Evolutionary conservation across 345 rosid species (phyloP).

Genomic region (Eutrema heterophyllum): DNA sequence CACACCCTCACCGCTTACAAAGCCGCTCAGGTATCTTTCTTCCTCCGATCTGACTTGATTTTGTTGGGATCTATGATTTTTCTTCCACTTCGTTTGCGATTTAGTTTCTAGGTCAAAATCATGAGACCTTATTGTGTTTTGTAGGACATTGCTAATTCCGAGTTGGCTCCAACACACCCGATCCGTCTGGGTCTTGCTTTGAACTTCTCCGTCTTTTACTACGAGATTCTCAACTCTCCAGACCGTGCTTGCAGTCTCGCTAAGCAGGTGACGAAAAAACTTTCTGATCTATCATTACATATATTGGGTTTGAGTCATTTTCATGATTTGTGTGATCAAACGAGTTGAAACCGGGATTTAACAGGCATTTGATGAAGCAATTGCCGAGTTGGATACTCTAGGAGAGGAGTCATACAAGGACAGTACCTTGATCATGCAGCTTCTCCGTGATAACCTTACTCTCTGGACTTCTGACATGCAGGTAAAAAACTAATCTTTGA

Average conservation of each 20-base stretch:
- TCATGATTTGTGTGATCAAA: not conserved
- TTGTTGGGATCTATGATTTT: not conserved
- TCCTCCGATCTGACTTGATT: not conserved
- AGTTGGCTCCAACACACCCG: slow-evolving; percentile 84
- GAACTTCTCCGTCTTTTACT: slow-evolving; percentile 86
- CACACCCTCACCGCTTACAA: slow-evolving; percentile 85
- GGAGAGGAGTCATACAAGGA: slow-evolving; percentile 98
- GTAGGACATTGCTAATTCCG: slow-evolving; percentile 88
- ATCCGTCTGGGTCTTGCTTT: slow-evolving; percentile 85
- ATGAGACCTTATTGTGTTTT: not conserved
- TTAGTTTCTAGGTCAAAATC: slow-evolving; percentile 7
- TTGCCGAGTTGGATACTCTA: slow-evolving; percentile 88
- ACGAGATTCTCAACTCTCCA: slow-evolving; percentile 87
- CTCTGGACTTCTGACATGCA: slow-evolving; percentile 97
- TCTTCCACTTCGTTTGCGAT: too few relatives aligned
- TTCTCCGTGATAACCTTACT: slow-evolving; percentile 92
- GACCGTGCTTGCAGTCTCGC: slow-evolving; percentile 94
- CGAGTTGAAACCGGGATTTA: not conserved
- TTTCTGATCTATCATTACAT: not conserved
- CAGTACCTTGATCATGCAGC: slow-evolving; percentile 96
- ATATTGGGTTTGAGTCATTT: not conserved
- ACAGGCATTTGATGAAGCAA: slow-evolving; percentile 92
- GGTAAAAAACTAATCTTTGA: slow-evolving; percentile 39
- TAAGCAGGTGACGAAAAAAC: slow-evolving; percentile 51
- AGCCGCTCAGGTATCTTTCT: slow-evolving; percentile 66